Conservation (phyloP, 768 basidiomycete genomes). For the Leccinum imitatum region DNA sequence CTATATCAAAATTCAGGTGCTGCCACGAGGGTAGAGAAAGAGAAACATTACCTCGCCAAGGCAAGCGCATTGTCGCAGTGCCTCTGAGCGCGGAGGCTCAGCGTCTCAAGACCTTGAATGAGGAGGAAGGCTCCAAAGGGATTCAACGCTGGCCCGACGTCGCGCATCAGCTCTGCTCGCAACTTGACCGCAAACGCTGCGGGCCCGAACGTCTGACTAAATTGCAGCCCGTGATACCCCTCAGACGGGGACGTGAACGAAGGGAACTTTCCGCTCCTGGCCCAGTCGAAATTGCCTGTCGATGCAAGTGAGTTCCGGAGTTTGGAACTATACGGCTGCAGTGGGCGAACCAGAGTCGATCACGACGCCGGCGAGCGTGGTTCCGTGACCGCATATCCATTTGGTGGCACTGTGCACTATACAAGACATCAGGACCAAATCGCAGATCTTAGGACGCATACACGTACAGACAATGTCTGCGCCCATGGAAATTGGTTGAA, state of each 20-base stretch:
- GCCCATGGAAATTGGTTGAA: conserved; percentile 68
- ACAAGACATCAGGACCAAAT: not conserved
- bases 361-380: conserved; percentile 74
- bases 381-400: conserved; percentile 84
- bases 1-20: not conserved
- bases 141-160: conserved; percentile 63
- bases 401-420: conserved; percentile 75
- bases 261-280: conserved; percentile 65
- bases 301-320: not conserved
- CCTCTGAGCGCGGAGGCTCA: conserved; percentile 66
- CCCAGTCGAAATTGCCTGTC: conserved; percentile 62
- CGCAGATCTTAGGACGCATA: too few species aligned
- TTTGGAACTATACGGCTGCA: not conserved
- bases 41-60: conserved; percentile 48
- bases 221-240: conserved; percentile 72
- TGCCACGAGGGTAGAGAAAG: not conserved
- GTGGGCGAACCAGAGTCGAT: conserved; percentile 56
- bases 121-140: conserved; percentile 75
- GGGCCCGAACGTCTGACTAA: conserved; percentile 64
- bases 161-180: conserved; percentile 62
- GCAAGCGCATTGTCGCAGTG: conserved; percentile 71
- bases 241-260: conserved; percentile 72
- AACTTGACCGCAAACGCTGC: conserved; percentile 65
- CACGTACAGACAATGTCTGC: conserved; percentile 71
- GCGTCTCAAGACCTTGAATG: conserved; percentile 78